Conservation (phyloP, 2,329 filamentous ascomycete species). For the Cercospora nicotianae region DNA sequence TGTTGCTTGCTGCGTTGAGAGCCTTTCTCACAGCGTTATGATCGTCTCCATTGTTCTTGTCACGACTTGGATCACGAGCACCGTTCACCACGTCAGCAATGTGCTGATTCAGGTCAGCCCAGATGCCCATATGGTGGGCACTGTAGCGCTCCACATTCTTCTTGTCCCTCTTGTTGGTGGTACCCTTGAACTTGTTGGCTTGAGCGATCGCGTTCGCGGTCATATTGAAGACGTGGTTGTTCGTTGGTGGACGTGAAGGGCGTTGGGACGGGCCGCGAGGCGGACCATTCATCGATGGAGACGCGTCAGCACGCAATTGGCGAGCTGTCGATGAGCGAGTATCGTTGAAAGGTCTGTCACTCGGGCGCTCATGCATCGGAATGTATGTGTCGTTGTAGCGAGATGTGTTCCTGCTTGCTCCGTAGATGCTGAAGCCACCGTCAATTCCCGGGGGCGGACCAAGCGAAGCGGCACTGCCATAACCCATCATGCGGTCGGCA, state of each 20-base stretch:
- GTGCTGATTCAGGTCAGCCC: slow-evolving; percentile 1
- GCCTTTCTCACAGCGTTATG: not conserved
- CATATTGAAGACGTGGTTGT: not conserved
- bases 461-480: not conserved
- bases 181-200: not conserved
- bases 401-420: not conserved
- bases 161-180: slow-evolving; percentile 49
- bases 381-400: not conserved
- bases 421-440: not conserved
- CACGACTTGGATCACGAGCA: not conserved
- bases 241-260: not conserved
- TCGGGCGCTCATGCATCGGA: not conserved
- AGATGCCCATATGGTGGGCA: slow-evolving; percentile 8
- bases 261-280: not conserved
- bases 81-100: slow-evolving; percentile 2
- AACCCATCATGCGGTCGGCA: not conserved
- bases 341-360: not conserved
- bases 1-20: not conserved
- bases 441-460: not conserved
- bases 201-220: not conserved
- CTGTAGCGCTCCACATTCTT: slow-evolving; percentile 57
- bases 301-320: not conserved
- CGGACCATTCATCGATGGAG: not conserved
- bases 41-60: slow-evolving; percentile 5
- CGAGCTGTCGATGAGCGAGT: not conserved